Base-by-base conservation (phyloP, 768 basidiomycete species). In the Tricholomella constricta region DNA sequence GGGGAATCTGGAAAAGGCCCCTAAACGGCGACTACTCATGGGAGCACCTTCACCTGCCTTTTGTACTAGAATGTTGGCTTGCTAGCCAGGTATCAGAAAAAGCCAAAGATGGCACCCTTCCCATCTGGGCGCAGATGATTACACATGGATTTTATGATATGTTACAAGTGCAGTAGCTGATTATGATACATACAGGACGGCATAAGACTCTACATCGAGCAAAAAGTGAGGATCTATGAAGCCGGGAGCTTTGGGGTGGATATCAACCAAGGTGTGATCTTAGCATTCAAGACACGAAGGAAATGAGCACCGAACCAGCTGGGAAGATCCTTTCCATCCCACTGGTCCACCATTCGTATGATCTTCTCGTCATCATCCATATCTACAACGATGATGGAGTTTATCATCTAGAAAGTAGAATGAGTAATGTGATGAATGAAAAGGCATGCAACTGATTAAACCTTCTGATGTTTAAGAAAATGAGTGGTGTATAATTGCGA, bases 301-400 rank as follows among this genome's bases (percentile, higher is more conserved):
- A 76, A 65, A 32, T 74, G 63, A 10, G 77, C 69, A 20, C 80
- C 81, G 62, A 74, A 81, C 54, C 74, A 67, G 1, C 71, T 73
- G 15, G 84, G 79, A 20, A 78, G 68, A 15, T 80, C 77, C 38
- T 79, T 72, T 22, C 86, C 86, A 35, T 77, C 66, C 80, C 85
- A 83, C 58, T 83, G 78, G 54, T 88, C 84, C 29, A 79, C 72
- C 52, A 88, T 65, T 26, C 73, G 73, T 4, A 77, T 67, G 44
- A 89, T 86, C 69, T 78, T 84, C 52, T 84, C 78, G 41, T 85
- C 69, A 4, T 84, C 83, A 61, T 88, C 85, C 47, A 89, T 66
- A 55, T 88, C 84, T 4, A 88, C 80, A 8, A 78, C 64, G 20
- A 88, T 72, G 31, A 88, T 75, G 1, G 86, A 89, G 34, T 82